phyloP scores from a whole-genome alignment of 768 basidiomycete genomes.

The Chiua virens region DNA sequence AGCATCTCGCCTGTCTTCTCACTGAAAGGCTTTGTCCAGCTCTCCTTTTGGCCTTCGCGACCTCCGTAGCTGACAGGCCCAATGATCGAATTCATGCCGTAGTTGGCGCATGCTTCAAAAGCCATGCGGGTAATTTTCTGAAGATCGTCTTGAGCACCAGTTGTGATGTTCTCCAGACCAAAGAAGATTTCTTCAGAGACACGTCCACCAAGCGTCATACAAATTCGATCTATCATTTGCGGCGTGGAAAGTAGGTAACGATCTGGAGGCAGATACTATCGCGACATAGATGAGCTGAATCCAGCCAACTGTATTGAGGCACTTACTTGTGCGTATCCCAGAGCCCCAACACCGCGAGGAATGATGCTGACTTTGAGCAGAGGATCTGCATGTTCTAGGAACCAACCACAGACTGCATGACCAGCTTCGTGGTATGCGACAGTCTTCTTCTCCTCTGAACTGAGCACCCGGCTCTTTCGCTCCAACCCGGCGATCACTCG shows the following conservation, averaged over 20 bases:
- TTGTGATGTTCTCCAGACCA: constrained; percentile 86
- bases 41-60: constrained; percentile 77
- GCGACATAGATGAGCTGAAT: constrained; percentile 8
- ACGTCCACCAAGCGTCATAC: constrained; percentile 97
- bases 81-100: constrained; percentile 94
- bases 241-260: constrained; percentile 94
- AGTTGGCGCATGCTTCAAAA: constrained; percentile 92
- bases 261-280: constrained; percentile 89
- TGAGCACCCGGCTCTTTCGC: constrained; percentile 91
- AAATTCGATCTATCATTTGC: constrained; percentile 93
- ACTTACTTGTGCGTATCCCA: constrained; percentile 92
- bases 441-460: constrained; percentile 95
- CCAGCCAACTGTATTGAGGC: not conserved
- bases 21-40: constrained; percentile 96
- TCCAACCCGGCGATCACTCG: constrained; percentile 97
- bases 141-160: constrained; percentile 96
- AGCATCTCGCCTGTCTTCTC: constrained; percentile 96
- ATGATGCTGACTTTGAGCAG: constrained; percentile 98
- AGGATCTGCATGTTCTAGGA: constrained; percentile 95
- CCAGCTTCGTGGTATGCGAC: constrained; percentile 99
- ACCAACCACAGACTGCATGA: constrained; percentile 98
- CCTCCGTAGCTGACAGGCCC: constrained; percentile 97
- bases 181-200: constrained; percentile 99
- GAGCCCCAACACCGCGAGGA: constrained; percentile 90
- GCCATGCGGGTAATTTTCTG: constrained; percentile 99